Evolutionary conservation across 345 rosid genomes (phyloP), one percentile per base, ranked within the genome.

Genomic region (Pseudoturritis turrita): DNA sequence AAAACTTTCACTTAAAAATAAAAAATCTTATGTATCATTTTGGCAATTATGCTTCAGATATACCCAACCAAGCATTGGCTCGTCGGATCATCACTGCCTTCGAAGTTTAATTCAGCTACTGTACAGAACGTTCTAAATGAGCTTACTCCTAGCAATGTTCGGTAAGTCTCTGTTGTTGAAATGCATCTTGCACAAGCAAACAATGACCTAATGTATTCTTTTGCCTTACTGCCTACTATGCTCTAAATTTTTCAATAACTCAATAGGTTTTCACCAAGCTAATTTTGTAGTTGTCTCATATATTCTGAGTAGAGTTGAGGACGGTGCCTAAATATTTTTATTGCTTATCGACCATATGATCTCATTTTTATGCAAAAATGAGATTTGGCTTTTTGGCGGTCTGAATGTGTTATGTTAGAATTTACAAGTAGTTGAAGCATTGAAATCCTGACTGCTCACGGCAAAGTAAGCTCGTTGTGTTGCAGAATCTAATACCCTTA

Each of bases 21-120:
- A 1, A 5, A 33, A 0, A 33, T 33, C 37, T 33, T 2, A 33
- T 47, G 67, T 28, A 56, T 53, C 68, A n/a, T 22, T 19, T 41
- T 58, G 55, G 31, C 44, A 36, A 44, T 45, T 45, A 22, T 44
- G 54, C 52, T 73, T 54, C 85, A 93, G 98, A 45, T 71, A 47
- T 93, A 83, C 74, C 89, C 92, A 29, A 81, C 87, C n/a, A 80
- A 81, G 79, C 92, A 93, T 78, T 93, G 96, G 98, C 80, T 93
- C 5, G 90, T 86, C 22, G 87, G 88, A 26, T 83, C 91, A 76
- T 83, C 87, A 25, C 81, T 93, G 77, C 98, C 97, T 64, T 83
- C 85, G 29, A 80, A 77, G 57, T 93, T 87, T 79, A 84, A 61
- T 78, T 86, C 88, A 57, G 65, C 35, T 65, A 70, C 39, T 71